These are phyloP conservation scores for Nicotiana tomentosiformis DNA, from an alignment of 257 asterid species.

Conservation along the genomic window DNA sequence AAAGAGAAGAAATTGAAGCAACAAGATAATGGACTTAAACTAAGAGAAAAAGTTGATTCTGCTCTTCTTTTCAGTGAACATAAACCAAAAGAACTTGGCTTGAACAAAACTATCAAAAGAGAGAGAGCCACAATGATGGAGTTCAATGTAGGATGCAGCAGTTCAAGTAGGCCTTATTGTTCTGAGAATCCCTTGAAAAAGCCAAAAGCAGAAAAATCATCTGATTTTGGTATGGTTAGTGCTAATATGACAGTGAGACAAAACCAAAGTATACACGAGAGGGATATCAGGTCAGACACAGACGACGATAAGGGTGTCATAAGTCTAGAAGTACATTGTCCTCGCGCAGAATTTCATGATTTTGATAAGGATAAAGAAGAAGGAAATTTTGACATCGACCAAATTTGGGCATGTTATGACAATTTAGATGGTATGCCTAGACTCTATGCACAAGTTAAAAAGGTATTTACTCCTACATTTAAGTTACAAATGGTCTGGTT, in stretches of 20 bases:
- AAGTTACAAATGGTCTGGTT: conserved; percentile 52
- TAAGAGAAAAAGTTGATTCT: background rate
- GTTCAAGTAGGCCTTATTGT: background rate
- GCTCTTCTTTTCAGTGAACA: background rate
- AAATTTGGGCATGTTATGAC: conserved; percentile 78
- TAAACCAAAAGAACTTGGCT: too few species aligned
- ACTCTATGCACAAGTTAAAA: conserved; percentile 52
- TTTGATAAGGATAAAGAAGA: conserved; percentile 48
- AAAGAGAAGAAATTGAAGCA: background rate
- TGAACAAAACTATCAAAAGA: background rate
- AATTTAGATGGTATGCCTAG: conserved; percentile 68
- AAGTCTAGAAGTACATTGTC: conserved; percentile 13
- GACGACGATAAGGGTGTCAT: background rate
- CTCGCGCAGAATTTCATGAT: conserved; percentile 63
- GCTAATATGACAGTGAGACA: too few species aligned
- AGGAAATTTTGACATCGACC: conserved; percentile 38
- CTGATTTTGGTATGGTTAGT: background rate
- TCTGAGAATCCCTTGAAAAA: conserved; percentile 17
- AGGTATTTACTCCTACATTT: conserved; percentile 35
- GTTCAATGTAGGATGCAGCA: background rate
- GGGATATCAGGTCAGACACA: background rate
- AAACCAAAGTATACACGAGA: too few species aligned
- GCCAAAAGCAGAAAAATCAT: conserved; percentile 24
- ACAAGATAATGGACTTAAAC: background rate
- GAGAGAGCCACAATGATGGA: background rate